phyloP scores from a whole-genome alignment of 805 yeast genomes.

The Priceomyces castillae region DNA sequence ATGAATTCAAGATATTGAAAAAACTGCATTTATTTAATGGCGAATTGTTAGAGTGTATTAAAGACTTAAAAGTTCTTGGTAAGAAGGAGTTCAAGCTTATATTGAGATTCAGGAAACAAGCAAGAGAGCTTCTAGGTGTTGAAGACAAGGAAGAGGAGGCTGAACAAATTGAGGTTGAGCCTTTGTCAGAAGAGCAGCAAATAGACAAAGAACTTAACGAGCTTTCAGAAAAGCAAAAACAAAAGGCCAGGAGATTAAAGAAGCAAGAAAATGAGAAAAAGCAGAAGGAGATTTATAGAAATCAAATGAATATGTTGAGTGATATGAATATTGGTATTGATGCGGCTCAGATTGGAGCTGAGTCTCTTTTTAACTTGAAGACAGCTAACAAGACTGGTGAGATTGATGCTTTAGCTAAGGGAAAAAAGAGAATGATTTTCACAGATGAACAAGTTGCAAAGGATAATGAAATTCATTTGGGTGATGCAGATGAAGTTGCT shows the following conservation, averaged over 20 bases:
- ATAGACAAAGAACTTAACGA: constrained; percentile 81
- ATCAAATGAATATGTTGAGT: constrained; percentile 95
- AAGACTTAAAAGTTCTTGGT: constrained; percentile 91
- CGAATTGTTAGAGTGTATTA: constrained; percentile 78
- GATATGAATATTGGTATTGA: constrained; percentile 92
- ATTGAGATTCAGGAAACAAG: constrained; percentile 84
- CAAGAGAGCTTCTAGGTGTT: constrained; percentile 73
- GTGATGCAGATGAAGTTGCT: constrained; percentile 37
- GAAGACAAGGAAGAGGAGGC: constrained; percentile 50
- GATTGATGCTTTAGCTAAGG: constrained; percentile 67
- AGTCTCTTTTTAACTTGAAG: constrained; percentile 76
- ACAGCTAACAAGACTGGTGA: constrained; percentile 88
- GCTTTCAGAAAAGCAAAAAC: constrained; percentile 67
- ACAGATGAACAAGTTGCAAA: constrained; percentile 50
- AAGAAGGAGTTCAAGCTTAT: constrained; percentile 86
- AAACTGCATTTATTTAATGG: constrained; percentile 74
- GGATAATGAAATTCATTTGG: constrained; percentile 58
- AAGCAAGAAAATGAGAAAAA: constrained; percentile 77
- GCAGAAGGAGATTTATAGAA: constrained; percentile 83
- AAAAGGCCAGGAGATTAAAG: constrained; percentile 73
- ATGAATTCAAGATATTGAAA: constrained; percentile 68
- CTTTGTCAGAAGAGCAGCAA: constrained; percentile 81
- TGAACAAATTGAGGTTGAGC: constrained; percentile 59
- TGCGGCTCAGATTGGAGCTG: constrained; percentile 78
- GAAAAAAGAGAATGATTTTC: constrained; percentile 67